Conservation (phyloP, 73 alveolate genomes). For the Symbiodinium natans region DNA sequence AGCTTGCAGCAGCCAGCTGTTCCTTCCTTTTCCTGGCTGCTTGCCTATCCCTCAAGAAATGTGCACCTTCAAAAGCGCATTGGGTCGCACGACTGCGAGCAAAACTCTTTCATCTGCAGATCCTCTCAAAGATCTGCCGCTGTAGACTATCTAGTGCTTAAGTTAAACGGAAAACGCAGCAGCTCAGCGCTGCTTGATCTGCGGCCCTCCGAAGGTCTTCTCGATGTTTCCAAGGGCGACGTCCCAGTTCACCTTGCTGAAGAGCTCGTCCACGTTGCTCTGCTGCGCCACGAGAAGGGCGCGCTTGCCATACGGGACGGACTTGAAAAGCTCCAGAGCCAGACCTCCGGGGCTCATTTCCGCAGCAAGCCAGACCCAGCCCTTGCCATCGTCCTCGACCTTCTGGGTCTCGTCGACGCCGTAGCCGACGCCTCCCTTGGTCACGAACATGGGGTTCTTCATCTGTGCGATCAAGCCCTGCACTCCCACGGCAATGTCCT, state of each 20-base stretch:
- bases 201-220: constrained; percentile 78
- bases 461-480: constrained; percentile 39
- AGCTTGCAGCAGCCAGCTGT: too few relatives aligned
- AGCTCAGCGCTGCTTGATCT: constrained; percentile 87
- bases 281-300: constrained; percentile 78
- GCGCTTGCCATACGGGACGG: constrained; percentile 90
- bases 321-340: constrained; percentile 92
- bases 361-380: constrained; percentile 90
- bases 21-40: too few relatives aligned
- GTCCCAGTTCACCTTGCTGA: constrained; percentile 78
- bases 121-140: too few relatives aligned
- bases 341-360: constrained; percentile 93
- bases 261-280: constrained; percentile 85
- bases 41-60: too few relatives aligned
- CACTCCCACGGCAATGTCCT: constrained; percentile 91
- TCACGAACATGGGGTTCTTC: constrained; percentile 87
- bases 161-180: too few relatives aligned
- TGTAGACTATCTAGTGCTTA: too few relatives aligned
- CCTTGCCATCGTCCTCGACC: constrained; percentile 93
- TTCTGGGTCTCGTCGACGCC: constrained; percentile 91
- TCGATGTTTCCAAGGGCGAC: constrained; percentile 63
- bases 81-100: too few relatives aligned
- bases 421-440: constrained; percentile 94
- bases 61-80: too few relatives aligned
- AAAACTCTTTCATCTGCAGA: too few relatives aligned